Conservation (phyloP, 345 rosid species). For the Microthlaspi erraticum region DNA sequence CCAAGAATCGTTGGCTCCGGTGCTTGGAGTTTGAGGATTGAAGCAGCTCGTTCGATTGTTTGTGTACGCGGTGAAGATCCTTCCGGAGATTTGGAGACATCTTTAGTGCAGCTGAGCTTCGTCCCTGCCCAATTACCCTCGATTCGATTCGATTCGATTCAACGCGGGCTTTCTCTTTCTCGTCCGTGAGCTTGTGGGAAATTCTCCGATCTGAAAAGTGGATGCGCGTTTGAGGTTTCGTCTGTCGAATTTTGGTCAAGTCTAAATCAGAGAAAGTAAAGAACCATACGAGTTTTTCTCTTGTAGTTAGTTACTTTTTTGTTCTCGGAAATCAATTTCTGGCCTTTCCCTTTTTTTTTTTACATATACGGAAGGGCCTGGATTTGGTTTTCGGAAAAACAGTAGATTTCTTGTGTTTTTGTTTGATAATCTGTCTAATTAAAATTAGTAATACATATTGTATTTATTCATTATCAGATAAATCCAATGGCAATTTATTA, state of each 20-base stretch:
- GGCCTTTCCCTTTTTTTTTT: background rate
- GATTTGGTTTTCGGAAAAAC: slow-evolving; percentile 10
- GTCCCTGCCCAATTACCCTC: background rate
- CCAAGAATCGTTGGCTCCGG: background rate
- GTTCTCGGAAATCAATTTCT: slow-evolving; percentile 18
- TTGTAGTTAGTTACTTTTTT: slow-evolving; percentile 27
- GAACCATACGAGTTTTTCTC: slow-evolving; percentile 26
- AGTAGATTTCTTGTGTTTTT: slow-evolving; percentile 35
- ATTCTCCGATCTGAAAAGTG: background rate
- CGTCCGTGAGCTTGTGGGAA: slow-evolving; percentile 12
- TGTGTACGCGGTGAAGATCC: slow-evolving; percentile 18
- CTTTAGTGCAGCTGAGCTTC: slow-evolving; percentile 8
- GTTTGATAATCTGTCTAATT: background rate
- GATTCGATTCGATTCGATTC: background rate
- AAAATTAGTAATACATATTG: slow-evolving; percentile 32
- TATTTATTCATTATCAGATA: slow-evolving; percentile 42
- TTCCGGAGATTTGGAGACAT: slow-evolving; percentile 2
- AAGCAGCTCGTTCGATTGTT: slow-evolving; percentile 18
- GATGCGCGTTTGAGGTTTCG: slow-evolving; percentile 28
- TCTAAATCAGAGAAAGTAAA: slow-evolving; percentile 40
- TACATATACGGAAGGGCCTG: background rate
- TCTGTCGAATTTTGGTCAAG: slow-evolving; percentile 9
- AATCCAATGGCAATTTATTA: slow-evolving; percentile 89
- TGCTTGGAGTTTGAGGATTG: slow-evolving; percentile 16
- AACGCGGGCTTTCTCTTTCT: background rate